A percentile compares a stretch with the other conserved stretches of the same genome.
Evolutionary conservation across 2,329 filamentous ascomycete species (phyloP).

Genomic region (Scorias spongiosa): DNA sequence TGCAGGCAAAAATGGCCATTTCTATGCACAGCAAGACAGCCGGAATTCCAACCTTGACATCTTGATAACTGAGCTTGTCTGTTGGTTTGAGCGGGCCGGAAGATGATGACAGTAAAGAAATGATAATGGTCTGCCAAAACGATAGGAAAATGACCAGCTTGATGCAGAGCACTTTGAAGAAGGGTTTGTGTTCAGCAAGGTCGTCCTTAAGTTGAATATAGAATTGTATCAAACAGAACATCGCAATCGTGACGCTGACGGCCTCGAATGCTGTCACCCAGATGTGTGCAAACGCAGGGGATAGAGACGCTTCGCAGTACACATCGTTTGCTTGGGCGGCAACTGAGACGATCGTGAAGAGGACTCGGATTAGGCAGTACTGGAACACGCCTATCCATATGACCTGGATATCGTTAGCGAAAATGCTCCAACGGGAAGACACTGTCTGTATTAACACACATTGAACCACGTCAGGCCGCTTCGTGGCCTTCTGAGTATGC

Average conservation of each 20-base stretch:
- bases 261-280: constrained; percentile 66
- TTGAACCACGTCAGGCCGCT: constrained; percentile 88
- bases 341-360: constrained; percentile 67
- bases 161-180: constrained; percentile 71
- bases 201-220: constrained; percentile 61
- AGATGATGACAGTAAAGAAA: constrained; percentile 46
- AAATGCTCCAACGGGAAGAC: background rate
- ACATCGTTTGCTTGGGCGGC: constrained; percentile 50
- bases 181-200: constrained; percentile 53
- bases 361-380: constrained; percentile 67
- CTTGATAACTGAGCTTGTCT: constrained; percentile 49
- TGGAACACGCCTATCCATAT: constrained; percentile 73
- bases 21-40: constrained; percentile 65
- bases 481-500: constrained; percentile 56
- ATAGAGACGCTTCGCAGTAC: constrained; percentile 69
- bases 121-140: constrained; percentile 64
- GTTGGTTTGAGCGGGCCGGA: constrained; percentile 49
- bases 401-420: constrained; percentile 32
- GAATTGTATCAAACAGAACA: constrained; percentile 81
- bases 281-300: constrained; percentile 65
- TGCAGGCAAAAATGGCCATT: constrained; percentile 64
- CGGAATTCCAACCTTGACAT: constrained; percentile 69
- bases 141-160: constrained; percentile 85
- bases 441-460: constrained; percentile 23
- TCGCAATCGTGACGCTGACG: constrained; percentile 61